Conservation (phyloP, 1,139 yeast species). For the Taphrina populina region DNA sequence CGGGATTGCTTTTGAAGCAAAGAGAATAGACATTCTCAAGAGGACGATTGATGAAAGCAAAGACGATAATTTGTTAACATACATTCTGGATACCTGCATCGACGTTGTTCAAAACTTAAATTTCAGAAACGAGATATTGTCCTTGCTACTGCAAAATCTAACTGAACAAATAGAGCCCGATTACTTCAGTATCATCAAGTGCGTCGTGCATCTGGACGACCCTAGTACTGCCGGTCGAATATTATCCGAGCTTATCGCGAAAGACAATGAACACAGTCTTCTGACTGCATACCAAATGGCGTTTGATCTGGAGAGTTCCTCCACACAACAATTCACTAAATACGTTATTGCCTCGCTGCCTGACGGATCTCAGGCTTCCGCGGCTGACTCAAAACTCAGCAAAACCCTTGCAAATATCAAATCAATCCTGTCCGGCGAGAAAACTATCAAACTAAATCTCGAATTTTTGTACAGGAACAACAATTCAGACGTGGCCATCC, state of each 20-base stretch:
- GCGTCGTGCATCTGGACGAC: conserved; percentile 85
- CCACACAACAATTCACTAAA: conserved; percentile 85
- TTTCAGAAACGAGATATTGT: conserved; percentile 57
- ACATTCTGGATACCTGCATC: conserved; percentile 74
- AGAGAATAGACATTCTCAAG: conserved; percentile 77
- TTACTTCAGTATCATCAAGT: conserved; percentile 76
- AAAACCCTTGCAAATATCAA: conserved; percentile 17
- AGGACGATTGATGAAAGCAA: conserved; percentile 43
- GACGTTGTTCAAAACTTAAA: conserved; percentile 62
- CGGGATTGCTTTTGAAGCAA: conserved; percentile 88
- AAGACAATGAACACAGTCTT: conserved; percentile 47
- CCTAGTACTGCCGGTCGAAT: conserved; percentile 63
- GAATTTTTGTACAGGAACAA: conserved; percentile 84
- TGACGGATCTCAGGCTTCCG: conserved; percentile 44
- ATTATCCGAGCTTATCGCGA: conserved; percentile 59
- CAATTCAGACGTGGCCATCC: conserved; percentile 77
- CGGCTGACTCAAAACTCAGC: conserved; percentile 52
- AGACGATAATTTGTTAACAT: conserved; percentile 57
- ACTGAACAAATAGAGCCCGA: conserved; percentile 64
- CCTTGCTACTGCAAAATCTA: conserved; percentile 60
- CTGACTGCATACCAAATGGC: conserved; percentile 88
- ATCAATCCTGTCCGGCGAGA: conserved; percentile 80
- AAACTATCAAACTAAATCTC: conserved; percentile 88
- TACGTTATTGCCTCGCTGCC: conserved; percentile 51
- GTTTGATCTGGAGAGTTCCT: conserved; percentile 86